Evolutionary conservation across 768 basidiomycete genomes (phyloP).

Genomic region (Glaciozyma martinii): DNA sequence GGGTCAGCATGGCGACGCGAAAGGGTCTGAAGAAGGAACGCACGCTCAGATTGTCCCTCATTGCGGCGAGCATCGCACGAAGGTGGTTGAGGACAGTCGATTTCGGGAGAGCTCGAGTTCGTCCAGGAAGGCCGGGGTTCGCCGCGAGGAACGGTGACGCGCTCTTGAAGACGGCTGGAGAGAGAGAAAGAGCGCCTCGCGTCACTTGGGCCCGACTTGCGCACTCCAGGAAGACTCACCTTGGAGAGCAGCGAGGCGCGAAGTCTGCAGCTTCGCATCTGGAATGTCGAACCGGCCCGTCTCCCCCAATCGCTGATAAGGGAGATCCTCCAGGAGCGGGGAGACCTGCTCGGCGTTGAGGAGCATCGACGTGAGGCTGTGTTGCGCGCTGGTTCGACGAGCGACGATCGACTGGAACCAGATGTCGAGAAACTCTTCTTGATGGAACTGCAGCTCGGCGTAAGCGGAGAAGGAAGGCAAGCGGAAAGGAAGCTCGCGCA

Average conservation of each 20-base stretch:
- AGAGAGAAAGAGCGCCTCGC: background rate
- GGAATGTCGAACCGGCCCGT: constrained; percentile 8
- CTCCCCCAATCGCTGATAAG: background rate
- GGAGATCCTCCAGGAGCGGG: constrained; percentile 13
- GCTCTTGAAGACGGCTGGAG: constrained; percentile 23
- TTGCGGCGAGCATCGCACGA: constrained; percentile 14
- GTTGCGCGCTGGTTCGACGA: constrained; percentile 29
- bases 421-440: constrained; percentile 30
- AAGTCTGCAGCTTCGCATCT: constrained; percentile 14
- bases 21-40: background rate
- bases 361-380: constrained; percentile 19
- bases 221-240: constrained; percentile 11
- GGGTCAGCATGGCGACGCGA: background rate
- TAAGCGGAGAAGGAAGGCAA: background rate
- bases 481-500: background rate
- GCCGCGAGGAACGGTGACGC: background rate
- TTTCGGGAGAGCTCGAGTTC: background rate
- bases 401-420: constrained; percentile 33
- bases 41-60: constrained; percentile 22
- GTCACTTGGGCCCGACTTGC: background rate
- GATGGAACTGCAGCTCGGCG: constrained; percentile 11
- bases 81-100: constrained; percentile 6
- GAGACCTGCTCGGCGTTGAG: constrained; percentile 15
- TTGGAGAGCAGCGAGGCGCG: constrained; percentile 16
- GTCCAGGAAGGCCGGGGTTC: background rate